Base-by-base conservation (phyloP, 2,329 filamentous ascomycete genomes). In the Hymenoscyphus fraxineus region DNA sequence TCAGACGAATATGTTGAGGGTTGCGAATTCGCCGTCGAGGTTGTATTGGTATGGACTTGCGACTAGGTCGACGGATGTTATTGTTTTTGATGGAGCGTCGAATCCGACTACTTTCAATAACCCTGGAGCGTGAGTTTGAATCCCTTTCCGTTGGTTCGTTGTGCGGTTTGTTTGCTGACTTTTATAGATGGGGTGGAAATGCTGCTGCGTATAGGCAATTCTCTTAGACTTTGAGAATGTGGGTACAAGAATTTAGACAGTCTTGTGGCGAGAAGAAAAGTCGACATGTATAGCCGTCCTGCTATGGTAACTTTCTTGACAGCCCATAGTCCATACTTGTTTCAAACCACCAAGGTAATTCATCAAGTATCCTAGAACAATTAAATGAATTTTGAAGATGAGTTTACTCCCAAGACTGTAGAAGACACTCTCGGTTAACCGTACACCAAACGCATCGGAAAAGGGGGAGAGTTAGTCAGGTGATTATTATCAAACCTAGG, bases 21-120 rank as follows among this genome's bases (percentile, higher is more conserved):
- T 58, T 19, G 38, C 32, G 13, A 15, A 22, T 19, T n/a, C 13
- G 16, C 56, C 56, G 16, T 19, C 32, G 32, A 10, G 13, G 12
- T 39, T 58, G 12, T 58, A 58, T 39, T 58, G 57, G 57, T 58
- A 58, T 40, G 57, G 57, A 2, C 35, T 40, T 58, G n/a, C 35
- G n/a, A 58, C 57, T 5, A 39, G 39, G 35, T 19, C 15, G 13
- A 40, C 57, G 35, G 57, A 58, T 40, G 7, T 58, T 39, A 6
- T 58, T 39, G 12, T 58, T 19, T 40, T 58, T 15, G 57, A 58
- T 58, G 57, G 35, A 15, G 16, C 13, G 19, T 39, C n/a, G 2
- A 58, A 40, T 27, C n/a, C 57, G 35, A 40, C 35, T 1, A 27
- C 35, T 19, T n/a, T 40, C 6, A 58, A 58, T 22, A 58, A 58